Conservation (phyloP, 768 basidiomycete genomes). For the Panus rudis region DNA sequence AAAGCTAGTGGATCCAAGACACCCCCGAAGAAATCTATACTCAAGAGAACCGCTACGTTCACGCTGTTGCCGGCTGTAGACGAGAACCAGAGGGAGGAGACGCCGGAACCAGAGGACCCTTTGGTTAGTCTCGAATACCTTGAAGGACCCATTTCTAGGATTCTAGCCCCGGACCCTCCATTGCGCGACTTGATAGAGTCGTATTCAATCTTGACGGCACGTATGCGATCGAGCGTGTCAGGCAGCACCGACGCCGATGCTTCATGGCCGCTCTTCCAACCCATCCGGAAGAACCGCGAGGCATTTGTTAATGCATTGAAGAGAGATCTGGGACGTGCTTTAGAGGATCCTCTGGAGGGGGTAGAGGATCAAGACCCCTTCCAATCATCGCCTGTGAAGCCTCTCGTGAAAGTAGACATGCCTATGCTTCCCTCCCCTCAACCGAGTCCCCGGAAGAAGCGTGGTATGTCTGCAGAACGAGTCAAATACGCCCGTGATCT, state of each 20-base stretch:
- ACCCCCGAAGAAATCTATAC: slow-evolving; percentile 57
- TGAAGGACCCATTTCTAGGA: slow-evolving; percentile 52
- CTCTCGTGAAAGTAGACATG: too few species aligned
- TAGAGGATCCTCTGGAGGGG: slow-evolving; percentile 45
- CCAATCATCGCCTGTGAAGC: not conserved
- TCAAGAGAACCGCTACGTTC: slow-evolving; percentile 44
- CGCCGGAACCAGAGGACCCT: slow-evolving; percentile 73
- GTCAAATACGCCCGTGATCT: slow-evolving; percentile 76
- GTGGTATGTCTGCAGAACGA: slow-evolving; percentile 72
- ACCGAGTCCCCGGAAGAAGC: slow-evolving; percentile 59
- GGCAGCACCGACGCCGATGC: slow-evolving; percentile 44
- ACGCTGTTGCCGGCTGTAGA: slow-evolving; percentile 30
- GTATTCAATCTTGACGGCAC: slow-evolving; percentile 62
- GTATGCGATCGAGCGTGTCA: slow-evolving; percentile 43
- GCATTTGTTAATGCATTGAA: slow-evolving; percentile 52
- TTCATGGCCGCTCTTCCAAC: slow-evolving; percentile 68
- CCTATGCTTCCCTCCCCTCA: slow-evolving; percentile 56
- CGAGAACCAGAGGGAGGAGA: slow-evolving; percentile 50
- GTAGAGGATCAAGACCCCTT: slow-evolving; percentile 3
- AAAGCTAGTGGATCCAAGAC: slow-evolving; percentile 31
- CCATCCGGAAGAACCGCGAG: slow-evolving; percentile 47
- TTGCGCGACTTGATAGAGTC: slow-evolving; percentile 63
- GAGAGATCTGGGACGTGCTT: slow-evolving; percentile 60
- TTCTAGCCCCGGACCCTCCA: slow-evolving; percentile 42
- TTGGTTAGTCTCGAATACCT: slow-evolving; percentile 59